These are phyloP conservation scores for Linnemannia exigua DNA, from an alignment of 192 early-diverging fungal genomes.

Conservation along the genomic window DNA sequence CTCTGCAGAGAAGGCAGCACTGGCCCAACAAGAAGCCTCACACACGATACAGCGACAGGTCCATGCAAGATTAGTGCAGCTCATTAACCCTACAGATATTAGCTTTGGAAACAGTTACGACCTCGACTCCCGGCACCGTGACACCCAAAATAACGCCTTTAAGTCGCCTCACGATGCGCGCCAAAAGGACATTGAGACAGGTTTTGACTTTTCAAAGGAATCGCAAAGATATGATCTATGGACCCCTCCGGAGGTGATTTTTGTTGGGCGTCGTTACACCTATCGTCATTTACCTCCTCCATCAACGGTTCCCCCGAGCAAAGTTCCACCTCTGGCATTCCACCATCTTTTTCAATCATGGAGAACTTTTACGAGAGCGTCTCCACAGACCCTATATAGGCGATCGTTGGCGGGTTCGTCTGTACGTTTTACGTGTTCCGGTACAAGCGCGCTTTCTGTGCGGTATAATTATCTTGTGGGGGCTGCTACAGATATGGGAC, in stretches of 20 bases:
- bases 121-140: too few relatives aligned
- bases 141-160: background rate
- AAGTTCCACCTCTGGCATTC: constrained; percentile 58
- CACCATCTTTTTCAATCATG: constrained; percentile 60
- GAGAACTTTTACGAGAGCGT: constrained; percentile 58
- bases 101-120: background rate
- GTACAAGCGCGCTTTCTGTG: constrained; percentile 48
- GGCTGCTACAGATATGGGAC: constrained; percentile 53
- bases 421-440: constrained; percentile 60
- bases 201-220: background rate
- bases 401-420: constrained; percentile 57
- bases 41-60: background rate
- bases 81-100: background rate
- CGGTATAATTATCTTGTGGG: constrained; percentile 59
- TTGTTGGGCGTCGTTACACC: constrained; percentile 49
- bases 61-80: background rate
- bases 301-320: constrained; percentile 57
- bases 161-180: background rate
- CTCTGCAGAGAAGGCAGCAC: background rate
- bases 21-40: background rate
- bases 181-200: background rate
- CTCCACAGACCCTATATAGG: constrained; percentile 50
- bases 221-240: constrained; percentile 33
- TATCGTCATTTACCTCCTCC: constrained; percentile 52
- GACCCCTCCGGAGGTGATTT: constrained; percentile 59